Evolutionary conservation across 192 early-diverging fungal species (phyloP).

Genomic region (Paraglomus brasilianum): DNA sequence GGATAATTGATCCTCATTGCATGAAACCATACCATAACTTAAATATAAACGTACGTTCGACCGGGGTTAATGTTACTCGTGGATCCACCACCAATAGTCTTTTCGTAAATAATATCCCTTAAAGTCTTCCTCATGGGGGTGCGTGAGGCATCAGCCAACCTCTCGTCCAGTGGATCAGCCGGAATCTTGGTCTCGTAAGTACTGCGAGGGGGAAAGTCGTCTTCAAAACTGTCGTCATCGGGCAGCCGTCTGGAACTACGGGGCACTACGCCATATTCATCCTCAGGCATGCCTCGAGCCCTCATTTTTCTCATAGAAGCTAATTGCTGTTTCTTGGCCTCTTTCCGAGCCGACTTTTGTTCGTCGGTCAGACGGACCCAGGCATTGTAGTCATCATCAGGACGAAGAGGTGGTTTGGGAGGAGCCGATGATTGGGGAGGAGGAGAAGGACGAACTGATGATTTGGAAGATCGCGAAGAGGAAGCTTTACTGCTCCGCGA

Average conservation of each 20-base stretch:
- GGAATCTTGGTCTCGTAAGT: neutral
- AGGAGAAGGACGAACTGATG: neutral
- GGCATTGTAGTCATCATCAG: neutral
- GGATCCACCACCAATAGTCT: neutral
- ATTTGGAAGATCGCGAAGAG: neutral
- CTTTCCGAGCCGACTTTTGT: neutral
- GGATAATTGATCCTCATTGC: no score
- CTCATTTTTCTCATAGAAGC: neutral
- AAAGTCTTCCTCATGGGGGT: neutral
- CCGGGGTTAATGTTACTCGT: neutral
- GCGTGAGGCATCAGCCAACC: neutral
- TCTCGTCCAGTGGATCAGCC: neutral
- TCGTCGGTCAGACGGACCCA: neutral
- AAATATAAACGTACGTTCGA: neutral
- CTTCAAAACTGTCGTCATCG: neutral
- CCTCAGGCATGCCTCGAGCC: neutral
- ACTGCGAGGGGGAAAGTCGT: neutral
- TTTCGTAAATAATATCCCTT: constrained; percentile 15
- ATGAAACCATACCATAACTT: constrained; percentile 1
- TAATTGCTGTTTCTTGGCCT: neutral
- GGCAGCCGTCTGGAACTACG: no score
- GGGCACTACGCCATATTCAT: no score
- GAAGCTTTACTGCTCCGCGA: neutral
- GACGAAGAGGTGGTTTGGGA: neutral
- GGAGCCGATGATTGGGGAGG: neutral